Conservation (phyloP, 2,329 filamentous ascomycete species). For the Ilyonectria destructans region DNA sequence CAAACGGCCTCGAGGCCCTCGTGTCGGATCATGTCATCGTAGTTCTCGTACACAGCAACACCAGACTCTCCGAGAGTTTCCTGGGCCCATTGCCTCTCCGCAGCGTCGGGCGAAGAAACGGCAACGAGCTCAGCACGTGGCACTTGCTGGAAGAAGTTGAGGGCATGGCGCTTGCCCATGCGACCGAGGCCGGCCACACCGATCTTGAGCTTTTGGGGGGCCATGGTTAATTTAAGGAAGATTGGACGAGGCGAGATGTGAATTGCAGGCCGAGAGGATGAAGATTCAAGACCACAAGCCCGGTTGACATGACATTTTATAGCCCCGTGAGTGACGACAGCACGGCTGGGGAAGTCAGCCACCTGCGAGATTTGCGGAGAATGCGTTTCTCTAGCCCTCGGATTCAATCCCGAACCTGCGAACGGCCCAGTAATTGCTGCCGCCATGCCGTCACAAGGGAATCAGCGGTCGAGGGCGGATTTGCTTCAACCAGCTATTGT, state of each 20-base stretch:
- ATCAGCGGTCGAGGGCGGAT: background rate
- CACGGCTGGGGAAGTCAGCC: conserved; percentile 16
- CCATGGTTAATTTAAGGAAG: conserved; percentile 24
- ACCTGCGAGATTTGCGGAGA: conserved; percentile 4
- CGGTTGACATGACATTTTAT: conserved; percentile 22
- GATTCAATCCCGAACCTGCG: conserved; percentile 7
- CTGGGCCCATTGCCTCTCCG: conserved; percentile 62
- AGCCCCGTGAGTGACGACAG: background rate
- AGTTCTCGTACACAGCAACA: conserved; percentile 61
- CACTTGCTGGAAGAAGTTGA: conserved; percentile 63
- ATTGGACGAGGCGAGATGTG: background rate
- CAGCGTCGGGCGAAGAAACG: conserved; percentile 63
- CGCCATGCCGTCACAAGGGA: conserved; percentile 19
- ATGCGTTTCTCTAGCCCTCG: conserved; percentile 2
- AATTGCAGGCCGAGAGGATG: background rate
- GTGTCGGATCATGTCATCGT: conserved; percentile 63
- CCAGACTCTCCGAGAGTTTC: conserved; percentile 61
- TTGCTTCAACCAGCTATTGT: conserved; percentile 10
- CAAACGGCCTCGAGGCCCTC: conserved; percentile 60
- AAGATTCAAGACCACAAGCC: background rate
- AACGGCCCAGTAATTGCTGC: conserved; percentile 4
- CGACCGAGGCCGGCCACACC: conserved; percentile 67
- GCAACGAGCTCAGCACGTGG: conserved; percentile 66
- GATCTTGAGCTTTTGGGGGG: conserved; percentile 57
- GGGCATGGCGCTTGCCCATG: conserved; percentile 67